Evolutionary conservation across 495 filamentous ascomycete genomes (phyloP).

Genomic region (Penicillium soppii): DNA sequence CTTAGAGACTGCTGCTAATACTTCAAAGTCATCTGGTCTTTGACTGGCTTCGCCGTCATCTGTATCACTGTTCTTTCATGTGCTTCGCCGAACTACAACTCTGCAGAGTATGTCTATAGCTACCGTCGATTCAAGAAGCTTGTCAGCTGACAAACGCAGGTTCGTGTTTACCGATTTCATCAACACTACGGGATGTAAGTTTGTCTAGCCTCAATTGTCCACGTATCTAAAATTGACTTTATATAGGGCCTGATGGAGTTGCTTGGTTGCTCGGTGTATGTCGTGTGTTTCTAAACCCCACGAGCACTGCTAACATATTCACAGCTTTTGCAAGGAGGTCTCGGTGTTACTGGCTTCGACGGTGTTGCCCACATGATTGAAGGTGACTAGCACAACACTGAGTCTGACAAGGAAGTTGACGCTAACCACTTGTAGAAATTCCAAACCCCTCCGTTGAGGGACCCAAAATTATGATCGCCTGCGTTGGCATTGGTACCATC

Average conservation of each 20-base stretch:
- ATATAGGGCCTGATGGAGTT: conserved; percentile 57
- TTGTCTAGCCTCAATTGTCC: not conserved
- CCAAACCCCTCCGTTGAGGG: conserved; percentile 64
- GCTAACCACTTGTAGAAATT: conserved; percentile 53
- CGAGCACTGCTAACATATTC: conserved; percentile 17
- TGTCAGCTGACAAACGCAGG: conserved; percentile 44
- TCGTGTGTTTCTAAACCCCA: not conserved
- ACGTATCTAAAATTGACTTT: conserved; percentile 10
- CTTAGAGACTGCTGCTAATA: not conserved
- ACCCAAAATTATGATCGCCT: conserved; percentile 71
- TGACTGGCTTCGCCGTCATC: conserved; percentile 67
- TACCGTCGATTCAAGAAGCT: conserved; percentile 33
- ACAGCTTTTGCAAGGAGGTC: conserved; percentile 57
- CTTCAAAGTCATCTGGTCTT: conserved; percentile 59
- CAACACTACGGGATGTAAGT: conserved; percentile 58
- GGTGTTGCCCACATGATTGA: conserved; percentile 56
- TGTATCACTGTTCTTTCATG: conserved; percentile 64
- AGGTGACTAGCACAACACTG: conserved; percentile 19
- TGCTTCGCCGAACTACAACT: conserved; percentile 60
- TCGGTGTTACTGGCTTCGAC: conserved; percentile 60
- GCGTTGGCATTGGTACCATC: conserved; percentile 64
- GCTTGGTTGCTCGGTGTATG: conserved; percentile 61
- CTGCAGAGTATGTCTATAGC: conserved; percentile 54
- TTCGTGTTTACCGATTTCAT: conserved; percentile 59
- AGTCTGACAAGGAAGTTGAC: not conserved